Evolutionary conservation across 371 early-diverging fungal genomes (phyloP), one percentile per base, ranked within the genome.

Genomic region (Lichtheimia corymbifera): DNA sequence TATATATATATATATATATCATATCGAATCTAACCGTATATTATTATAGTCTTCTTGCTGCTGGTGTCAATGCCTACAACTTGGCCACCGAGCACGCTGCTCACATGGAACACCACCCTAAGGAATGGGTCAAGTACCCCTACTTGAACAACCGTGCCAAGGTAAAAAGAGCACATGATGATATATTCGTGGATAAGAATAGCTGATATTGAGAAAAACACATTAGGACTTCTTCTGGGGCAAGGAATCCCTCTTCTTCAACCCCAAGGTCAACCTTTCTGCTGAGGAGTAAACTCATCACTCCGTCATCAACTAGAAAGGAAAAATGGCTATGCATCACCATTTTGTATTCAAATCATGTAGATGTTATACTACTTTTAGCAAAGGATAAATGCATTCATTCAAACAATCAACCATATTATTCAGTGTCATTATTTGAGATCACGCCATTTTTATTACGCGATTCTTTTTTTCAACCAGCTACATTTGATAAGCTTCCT

Each of bases 181-280:
- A 22, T 22, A 22, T 42, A 30, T 43, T 22, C 47, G 2, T 45
- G 44, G 45, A 13, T 13, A 18, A 47, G 4, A 11, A 12, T 55
- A 4, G 6, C 14, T 52, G 50, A 50, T 17, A 27, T 13, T 25
- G 52, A 52, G 13, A 24, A 4, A 50, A 14, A 12, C 5, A 44
- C 40, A 41, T 13, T 35, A 65, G 66, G 68, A 72, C 59, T 76
- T 66, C 61, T 80, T 80, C 80, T 80, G 80, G 80, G 80, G 80
- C 53, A 72, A 71, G 58, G 70, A 80, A 53, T 71, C 77, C 49
- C 60, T 80, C 28, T 74, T 80, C 75, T 80, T 80, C 68, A 80
- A 80, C 77, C 80, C 80, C 51, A 63, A 69, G 41, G 77, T 80
- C 54, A 80, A 80, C 69, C 68, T 73, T 56, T 65, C 72, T 64